Evolutionary conservation across 164 flowering plant genomes (phyloP), one percentile per base, ranked within the genome.

Genomic region (Sextonia rubra): DNA sequence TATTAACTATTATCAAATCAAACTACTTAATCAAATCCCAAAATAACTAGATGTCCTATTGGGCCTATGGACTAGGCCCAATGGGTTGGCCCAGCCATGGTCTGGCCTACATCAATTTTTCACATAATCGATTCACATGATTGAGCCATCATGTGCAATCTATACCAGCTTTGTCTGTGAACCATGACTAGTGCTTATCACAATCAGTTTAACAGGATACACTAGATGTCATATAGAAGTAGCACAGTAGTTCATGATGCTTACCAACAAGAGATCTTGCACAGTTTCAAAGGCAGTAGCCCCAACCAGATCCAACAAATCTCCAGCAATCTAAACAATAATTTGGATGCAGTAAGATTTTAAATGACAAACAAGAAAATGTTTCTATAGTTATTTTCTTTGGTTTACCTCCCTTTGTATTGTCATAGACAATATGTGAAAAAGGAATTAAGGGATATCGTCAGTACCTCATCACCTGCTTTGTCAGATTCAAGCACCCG

Each of bases 231-330:
- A 68, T 5, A 68, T 7, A 62, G 68, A 71, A 52, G 47, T 44
- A 63, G 66, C 4, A 69, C 14, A 60, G 52, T 7, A 4, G 37
- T n/a, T 5, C n/a, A 73, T 55, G 20, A 72, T 72, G 32, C 88
- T 82, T 82, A 96, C 99, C 82, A 61, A 80, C 60, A 96, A 78
- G 70, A 96, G 90, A 69, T 93, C 94, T 80, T 96, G 98, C 68
- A 96, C 91, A 27, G 83, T 88, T 80, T 93, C 97, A 82, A 96
- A 96, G 32, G 97, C 88, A 74, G 85, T 63, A 76, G 93, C 97
- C 60, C 99, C 99, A 70, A 87, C 93, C 78, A 96, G 94, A 84
- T 96, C 99, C 85, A 96, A 80, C 66, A 96, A 78, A 71, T 93
- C 98, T 60, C 95, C 90, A 69, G 99, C 99, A 55, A 96, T 90